phyloP scores from a whole-genome alignment of 805 yeast genomes.

The Saturnispora zaruensis region DNA sequence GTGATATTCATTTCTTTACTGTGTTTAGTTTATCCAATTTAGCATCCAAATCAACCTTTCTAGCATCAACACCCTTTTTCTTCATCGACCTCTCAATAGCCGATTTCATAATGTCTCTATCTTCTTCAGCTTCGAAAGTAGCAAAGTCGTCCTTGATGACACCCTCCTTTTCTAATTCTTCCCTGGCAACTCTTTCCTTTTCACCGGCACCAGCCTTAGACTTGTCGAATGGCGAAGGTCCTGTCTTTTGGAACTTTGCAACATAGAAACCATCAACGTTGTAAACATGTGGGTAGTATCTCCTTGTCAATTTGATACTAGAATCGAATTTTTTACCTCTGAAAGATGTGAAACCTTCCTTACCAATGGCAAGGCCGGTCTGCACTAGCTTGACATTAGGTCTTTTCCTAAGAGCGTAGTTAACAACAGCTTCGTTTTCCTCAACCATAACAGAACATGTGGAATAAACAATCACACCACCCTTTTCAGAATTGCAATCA shows the following conservation, averaged over 20 bases:
- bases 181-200: slow-evolving; percentile 73
- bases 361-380: slow-evolving; percentile 86
- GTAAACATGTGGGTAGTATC: slow-evolving; percentile 97
- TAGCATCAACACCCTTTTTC: slow-evolving; percentile 69
- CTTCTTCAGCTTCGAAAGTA: slow-evolving; percentile 67
- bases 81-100: slow-evolving; percentile 56
- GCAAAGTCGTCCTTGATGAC: slow-evolving; percentile 84
- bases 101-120: slow-evolving; percentile 60
- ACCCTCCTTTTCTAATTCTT: slow-evolving; percentile 70
- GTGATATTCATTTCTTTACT: slow-evolving; percentile 1
- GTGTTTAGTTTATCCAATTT: slow-evolving; percentile 16
- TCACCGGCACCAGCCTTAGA: slow-evolving; percentile 84
- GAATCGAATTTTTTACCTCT: slow-evolving; percentile 88
- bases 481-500: slow-evolving; percentile 84
- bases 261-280: slow-evolving; percentile 98
- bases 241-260: slow-evolving; percentile 90
- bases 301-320: slow-evolving; percentile 69
- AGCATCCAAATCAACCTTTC: slow-evolving; percentile 27
- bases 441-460: slow-evolving; percentile 98
- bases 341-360: slow-evolving; percentile 87
- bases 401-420: slow-evolving; percentile 90
- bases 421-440: slow-evolving; percentile 98
- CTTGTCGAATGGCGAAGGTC: slow-evolving; percentile 75
- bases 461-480: slow-evolving; percentile 92
- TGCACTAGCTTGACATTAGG: slow-evolving; percentile 94